Conservation (phyloP, 257 asterid genomes). For the Solanum medicagineum region DNA sequence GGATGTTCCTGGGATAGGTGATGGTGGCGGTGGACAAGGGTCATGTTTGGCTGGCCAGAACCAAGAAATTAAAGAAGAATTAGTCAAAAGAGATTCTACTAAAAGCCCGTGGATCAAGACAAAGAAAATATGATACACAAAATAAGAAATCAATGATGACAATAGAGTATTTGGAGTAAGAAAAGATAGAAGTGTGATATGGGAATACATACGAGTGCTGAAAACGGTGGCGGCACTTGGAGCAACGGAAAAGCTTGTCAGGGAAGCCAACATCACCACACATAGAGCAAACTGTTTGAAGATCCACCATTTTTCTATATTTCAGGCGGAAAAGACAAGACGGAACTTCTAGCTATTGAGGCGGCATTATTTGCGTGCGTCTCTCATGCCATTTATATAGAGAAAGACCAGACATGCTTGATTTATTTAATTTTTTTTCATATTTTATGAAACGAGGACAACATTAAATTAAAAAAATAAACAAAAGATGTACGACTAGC, state of each 20-base stretch:
- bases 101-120: not conserved
- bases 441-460: not conserved
- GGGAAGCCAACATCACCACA: constrained; percentile 95
- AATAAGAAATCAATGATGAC: not conserved
- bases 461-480: not conserved
- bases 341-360: not conserved
- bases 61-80: not conserved
- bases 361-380: not conserved
- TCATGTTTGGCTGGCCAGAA: not conserved
- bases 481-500: not conserved
- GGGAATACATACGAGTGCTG: constrained; percentile 68
- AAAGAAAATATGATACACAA: not conserved
- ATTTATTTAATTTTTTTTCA: not conserved
- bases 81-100: not conserved
- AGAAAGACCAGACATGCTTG: not conserved
- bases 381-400: not conserved
- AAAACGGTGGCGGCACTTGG: constrained; percentile 73
- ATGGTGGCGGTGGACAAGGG: not conserved
- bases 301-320: constrained; percentile 49
- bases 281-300: constrained; percentile 78
- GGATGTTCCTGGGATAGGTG: not conserved
- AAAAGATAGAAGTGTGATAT: not conserved
- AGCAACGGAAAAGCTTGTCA: constrained; percentile 87
- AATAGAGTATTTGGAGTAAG: not conserved
- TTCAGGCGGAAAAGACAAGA: not conserved